Base-by-base conservation (phyloP, 2,329 filamentous ascomycete genomes). In the Anthostomella pinea region DNA sequence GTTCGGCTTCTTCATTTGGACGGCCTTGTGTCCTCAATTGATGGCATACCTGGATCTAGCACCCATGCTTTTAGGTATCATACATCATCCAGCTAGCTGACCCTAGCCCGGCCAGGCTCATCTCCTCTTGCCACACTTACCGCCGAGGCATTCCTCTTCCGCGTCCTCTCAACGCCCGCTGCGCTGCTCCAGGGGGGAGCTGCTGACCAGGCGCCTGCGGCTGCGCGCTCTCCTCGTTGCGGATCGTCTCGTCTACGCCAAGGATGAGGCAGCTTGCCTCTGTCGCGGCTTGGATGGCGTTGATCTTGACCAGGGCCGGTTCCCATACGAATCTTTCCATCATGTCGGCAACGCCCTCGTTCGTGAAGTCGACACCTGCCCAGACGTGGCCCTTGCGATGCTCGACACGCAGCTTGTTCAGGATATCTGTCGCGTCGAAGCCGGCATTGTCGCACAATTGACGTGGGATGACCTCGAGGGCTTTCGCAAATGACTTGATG, bases 371-470 rank as follows among this genome's bases (percentile, higher is more conserved):
- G 18, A 98, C 91, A 61, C 93, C 93, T 4, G 90, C 89, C 93
- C 93, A 98, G 34, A 80, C 81, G 60, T 86, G 86, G 51, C 89
- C 89, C 70, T 91, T 93, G 62, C 88, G 81, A 72, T 98, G 93
- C 76, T 96, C 91, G 41, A 97, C 93, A 38, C 93, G 87, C 50
- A 98, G 76, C 59, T 88, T 83, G 75, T 97, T 98, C 47, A 98
- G 81, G 51, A 98, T 96, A 59, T 98, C 93, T 33, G 93, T 98
- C 17, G 93, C 90, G 60, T 98, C 93, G 62, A 98, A 97, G 47
- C 93, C 93, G 38, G 93, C 93, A 59, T 98, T 98, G 72, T 98
- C 93, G 72, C 93, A 98, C 43, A 98, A 76, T 69, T 97, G 93
- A 56, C 93, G 84, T 15, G 93, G 93, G 53, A 98, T 94, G 43